phyloP scores from a whole-genome alignment of 106 monocot species.

The Chionographis japonica region DNA sequence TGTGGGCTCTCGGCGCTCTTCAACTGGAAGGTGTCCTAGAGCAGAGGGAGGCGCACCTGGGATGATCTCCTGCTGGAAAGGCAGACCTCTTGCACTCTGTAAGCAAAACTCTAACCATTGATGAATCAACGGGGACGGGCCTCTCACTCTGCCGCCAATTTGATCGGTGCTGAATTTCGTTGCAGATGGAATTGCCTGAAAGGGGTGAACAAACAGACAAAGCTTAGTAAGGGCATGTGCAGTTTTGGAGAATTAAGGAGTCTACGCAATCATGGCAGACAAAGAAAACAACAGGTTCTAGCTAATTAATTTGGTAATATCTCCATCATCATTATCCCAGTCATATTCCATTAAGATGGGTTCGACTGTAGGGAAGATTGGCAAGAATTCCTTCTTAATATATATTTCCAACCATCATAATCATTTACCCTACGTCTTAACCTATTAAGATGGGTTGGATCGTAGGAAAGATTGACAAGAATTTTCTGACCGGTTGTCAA shows the following conservation, averaged over 20 bases:
- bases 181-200: constrained; percentile 76
- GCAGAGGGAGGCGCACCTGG: constrained; percentile 66
- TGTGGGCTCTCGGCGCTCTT: constrained; percentile 2
- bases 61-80: constrained; percentile 68
- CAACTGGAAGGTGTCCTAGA: constrained; percentile 19
- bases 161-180: constrained; percentile 48
- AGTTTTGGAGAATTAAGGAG: neutral
- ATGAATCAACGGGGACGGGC: constrained; percentile 78
- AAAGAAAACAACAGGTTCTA: too few relatives aligned
- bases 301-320: too few relatives aligned
- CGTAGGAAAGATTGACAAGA: too few relatives aligned
- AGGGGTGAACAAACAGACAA: neutral
- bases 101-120: constrained; percentile 97
- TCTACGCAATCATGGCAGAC: neutral
- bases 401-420: too few relatives aligned
- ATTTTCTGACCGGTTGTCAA: too few relatives aligned
- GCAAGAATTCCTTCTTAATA: too few relatives aligned
- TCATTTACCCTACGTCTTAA: too few relatives aligned
- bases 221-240: too few relatives aligned
- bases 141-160: constrained; percentile 73
- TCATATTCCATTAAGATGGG: too few relatives aligned
- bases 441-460: too few relatives aligned
- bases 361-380: too few relatives aligned
- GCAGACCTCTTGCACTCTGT: constrained; percentile 54
- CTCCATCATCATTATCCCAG: too few relatives aligned